These are phyloP conservation scores for Pyricularia pennisetigena DNA, from an alignment of 2,329 filamentous ascomycete species.

Conservation along the genomic window DNA sequence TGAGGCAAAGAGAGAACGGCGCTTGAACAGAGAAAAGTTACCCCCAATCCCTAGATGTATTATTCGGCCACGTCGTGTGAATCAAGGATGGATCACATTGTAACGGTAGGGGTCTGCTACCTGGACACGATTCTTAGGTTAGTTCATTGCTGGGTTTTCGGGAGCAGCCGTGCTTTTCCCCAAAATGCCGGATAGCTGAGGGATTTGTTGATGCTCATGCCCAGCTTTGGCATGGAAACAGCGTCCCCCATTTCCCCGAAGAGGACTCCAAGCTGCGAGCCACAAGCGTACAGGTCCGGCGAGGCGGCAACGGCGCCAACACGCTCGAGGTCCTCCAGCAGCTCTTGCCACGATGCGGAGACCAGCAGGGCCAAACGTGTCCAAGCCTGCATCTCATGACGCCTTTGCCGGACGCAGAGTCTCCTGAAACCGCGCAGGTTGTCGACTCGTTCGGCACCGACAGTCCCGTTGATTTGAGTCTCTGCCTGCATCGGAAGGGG, in stretches of 20 bases:
- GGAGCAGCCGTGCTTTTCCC: not conserved
- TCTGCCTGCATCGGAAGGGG: slow-evolving; percentile 50
- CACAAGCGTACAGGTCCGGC: slow-evolving; percentile 43
- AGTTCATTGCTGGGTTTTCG: not conserved
- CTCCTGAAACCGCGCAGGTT: slow-evolving; percentile 42
- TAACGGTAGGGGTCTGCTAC: slow-evolving; percentile 60
- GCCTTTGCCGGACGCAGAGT: slow-evolving; percentile 41
- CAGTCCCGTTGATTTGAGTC: slow-evolving; percentile 33
- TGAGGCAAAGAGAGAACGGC: not conserved
- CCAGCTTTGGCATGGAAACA: slow-evolving; percentile 20
- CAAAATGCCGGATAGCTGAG: not conserved
- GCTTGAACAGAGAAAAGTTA: not conserved
- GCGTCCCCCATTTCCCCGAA: slow-evolving; percentile 54
- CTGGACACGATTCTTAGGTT: slow-evolving; percentile 60
- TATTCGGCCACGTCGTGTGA: not conserved
- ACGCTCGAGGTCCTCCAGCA: slow-evolving; percentile 61
- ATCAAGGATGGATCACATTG: slow-evolving; percentile 41
- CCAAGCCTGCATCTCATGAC: slow-evolving; percentile 34
- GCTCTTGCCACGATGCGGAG: slow-evolving; percentile 28
- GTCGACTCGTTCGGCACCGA: slow-evolving; percentile 39
- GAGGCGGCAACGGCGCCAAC: slow-evolving; percentile 67
- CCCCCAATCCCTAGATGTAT: not conserved
- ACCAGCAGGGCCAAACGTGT: not conserved
- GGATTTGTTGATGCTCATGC: not conserved
- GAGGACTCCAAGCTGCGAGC: slow-evolving; percentile 69